phyloP scores from a whole-genome alignment of 306 rosid species.

The Pterocarpus macrocarpus region DNA sequence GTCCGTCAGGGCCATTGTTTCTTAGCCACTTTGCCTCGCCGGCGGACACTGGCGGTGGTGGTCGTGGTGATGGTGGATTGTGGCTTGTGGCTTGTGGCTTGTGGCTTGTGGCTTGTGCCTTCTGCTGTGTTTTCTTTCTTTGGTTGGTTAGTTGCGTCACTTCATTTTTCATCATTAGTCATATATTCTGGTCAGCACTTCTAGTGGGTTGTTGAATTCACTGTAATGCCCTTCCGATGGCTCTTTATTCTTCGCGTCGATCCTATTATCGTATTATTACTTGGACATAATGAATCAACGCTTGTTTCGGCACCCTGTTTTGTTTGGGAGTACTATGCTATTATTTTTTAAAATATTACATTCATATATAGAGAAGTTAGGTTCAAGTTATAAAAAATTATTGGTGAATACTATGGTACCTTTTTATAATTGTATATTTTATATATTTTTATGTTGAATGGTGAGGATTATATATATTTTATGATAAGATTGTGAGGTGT shows the following conservation, averaged over 20 bases:
- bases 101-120: too few species aligned
- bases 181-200: background rate
- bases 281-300: background rate
- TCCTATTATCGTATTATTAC: background rate
- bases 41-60: background rate
- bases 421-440: too few species aligned
- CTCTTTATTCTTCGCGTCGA: background rate
- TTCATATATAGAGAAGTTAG: too few species aligned
- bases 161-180: background rate
- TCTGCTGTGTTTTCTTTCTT: background rate
- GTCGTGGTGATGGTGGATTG: background rate
- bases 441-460: too few species aligned
- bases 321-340: background rate
- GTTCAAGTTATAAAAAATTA: too few species aligned
- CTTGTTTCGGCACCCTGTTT: background rate
- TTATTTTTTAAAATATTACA: background rate
- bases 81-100: too few species aligned
- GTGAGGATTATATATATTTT: too few species aligned
- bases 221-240: background rate
- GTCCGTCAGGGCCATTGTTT: slow-evolving; percentile 65
- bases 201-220: background rate
- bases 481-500: too few species aligned
- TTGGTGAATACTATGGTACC: too few species aligned
- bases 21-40: background rate
- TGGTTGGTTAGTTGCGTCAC: background rate